A percentile compares a stretch with the other conserved stretches of the same genome.
Conservation (phyloP, 176 grass and related monocot genomes). For the Bromus sterilis region DNA sequence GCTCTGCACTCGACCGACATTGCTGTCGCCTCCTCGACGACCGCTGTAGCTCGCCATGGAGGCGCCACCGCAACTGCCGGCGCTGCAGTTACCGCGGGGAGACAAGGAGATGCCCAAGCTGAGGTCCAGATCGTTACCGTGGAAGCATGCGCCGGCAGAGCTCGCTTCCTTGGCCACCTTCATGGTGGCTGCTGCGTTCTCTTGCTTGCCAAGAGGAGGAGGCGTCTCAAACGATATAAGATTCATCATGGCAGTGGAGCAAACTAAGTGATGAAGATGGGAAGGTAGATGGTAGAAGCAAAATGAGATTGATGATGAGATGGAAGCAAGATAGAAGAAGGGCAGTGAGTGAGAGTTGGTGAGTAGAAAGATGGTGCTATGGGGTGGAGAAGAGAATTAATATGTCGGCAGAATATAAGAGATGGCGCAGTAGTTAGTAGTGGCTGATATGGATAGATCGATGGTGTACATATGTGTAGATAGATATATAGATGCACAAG, state of each 20-base stretch:
- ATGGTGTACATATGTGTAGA: background rate
- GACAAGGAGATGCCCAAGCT: conserved; percentile 71
- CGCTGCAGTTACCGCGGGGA: background rate
- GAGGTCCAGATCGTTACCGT: conserved; percentile 56
- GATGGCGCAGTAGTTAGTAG: conserved; percentile 6
- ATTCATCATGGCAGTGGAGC: conserved; percentile 39
- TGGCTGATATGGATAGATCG: conserved; percentile 9
- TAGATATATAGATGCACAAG: conserved; percentile 14
- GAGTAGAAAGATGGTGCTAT: conserved; percentile 21
- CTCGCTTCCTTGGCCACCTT: conserved; percentile 16
- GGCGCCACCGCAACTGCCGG: background rate
- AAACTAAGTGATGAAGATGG: background rate
- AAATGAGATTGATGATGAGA: background rate
- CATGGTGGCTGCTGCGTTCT: background rate
- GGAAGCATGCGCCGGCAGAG: background rate
- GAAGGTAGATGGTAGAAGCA: background rate
- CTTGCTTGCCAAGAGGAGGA: conserved; percentile 15
- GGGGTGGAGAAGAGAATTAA: conserved; percentile 37
- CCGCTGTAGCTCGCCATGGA: background rate
- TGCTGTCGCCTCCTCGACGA: background rate
- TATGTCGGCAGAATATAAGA: conserved; percentile 37
- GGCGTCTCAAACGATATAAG: conserved; percentile 50
- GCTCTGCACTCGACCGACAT: background rate
- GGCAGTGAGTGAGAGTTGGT: background rate
- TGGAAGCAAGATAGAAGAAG: background rate